phyloP scores from a whole-genome alignment of 805 yeast genomes.

The Kodamaea nitidulidarum region DNA sequence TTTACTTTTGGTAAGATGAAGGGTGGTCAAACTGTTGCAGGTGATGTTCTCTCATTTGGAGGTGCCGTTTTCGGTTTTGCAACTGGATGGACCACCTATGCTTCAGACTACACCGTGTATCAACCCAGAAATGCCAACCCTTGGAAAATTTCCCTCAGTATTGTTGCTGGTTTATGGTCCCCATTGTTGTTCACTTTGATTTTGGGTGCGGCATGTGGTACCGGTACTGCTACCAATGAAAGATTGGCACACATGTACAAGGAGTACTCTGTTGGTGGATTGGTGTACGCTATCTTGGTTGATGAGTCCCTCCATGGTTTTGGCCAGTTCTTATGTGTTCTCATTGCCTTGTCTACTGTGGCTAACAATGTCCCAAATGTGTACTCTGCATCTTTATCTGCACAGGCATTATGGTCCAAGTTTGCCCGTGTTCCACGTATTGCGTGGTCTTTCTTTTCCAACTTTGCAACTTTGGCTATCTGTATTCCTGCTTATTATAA shows the following conservation, averaged over 20 bases:
- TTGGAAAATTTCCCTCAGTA: constrained; percentile 57
- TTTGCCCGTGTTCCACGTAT: constrained; percentile 76
- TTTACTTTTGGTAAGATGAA: constrained; percentile 40
- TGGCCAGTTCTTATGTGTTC: constrained; percentile 84
- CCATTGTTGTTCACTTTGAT: constrained; percentile 73
- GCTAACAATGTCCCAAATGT: constrained; percentile 92
- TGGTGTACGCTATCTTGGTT: constrained; percentile 73
- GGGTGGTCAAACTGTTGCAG: constrained; percentile 68
- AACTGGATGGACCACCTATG: constrained; percentile 91
- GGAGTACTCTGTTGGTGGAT: constrained; percentile 68
- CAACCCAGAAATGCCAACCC: constrained; percentile 65
- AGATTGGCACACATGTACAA: constrained; percentile 49
- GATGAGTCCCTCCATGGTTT: constrained; percentile 79
- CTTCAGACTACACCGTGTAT: constrained; percentile 89
- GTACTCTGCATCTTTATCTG: constrained; percentile 85
- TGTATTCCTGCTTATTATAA: constrained; percentile 83
- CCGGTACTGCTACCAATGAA: constrained; percentile 50
- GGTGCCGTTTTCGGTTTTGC: constrained; percentile 83
- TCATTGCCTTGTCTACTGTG: constrained; percentile 80
- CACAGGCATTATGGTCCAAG: constrained; percentile 79
- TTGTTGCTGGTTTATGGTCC: constrained; percentile 57
- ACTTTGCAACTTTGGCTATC: constrained; percentile 74
- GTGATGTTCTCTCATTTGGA: constrained; percentile 74
- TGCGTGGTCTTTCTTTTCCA: constrained; percentile 75
- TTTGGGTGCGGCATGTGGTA: constrained; percentile 82